Base-by-base conservation (phyloP, 2,329 filamentous ascomycete species). In the Cyclaneusma minus region DNA sequence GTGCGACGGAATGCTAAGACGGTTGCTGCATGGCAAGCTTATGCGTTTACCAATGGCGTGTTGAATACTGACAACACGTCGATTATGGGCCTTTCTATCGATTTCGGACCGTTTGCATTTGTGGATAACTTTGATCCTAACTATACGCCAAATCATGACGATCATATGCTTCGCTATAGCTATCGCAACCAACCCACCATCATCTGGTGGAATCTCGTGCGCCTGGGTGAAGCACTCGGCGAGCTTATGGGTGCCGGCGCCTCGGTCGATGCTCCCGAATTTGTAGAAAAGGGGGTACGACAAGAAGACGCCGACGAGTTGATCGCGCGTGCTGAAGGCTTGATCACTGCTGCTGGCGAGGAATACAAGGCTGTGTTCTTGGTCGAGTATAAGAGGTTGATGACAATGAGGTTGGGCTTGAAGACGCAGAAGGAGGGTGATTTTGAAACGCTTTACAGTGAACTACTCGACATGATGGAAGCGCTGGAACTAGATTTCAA, bases 21-120 rank as follows among this genome's bases (percentile, higher is more conserved):
- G 0, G 85, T 95, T 2, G 89, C 89, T 7, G 68, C 77, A 38
- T 95, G 89, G 87, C 91, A 98, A 56, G 84, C 83, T 0, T 95
- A 95, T 44, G 89, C 83, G n/a, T 98, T 98, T 56, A 95, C 92
- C 65, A 98, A 98, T 43, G 89, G 89, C 23, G 89, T 98, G 4
- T 60, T 98, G 31, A 98, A 98, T 52, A 95, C 89, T 0, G 89
- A 98, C 48, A 98, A 98, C 49, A 98, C 89, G 0, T 93, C 84
- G 0, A 66, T 98, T 26, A 74, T 74, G 29, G 89, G 89, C 1
- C 56, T 98, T 0, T 87, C 78, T 5, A 77, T 98, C 35, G 89
- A 98, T 52, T 98, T 85, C 46, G 89, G 89, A 0, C 89, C 89
- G 0, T 98, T 98, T 43, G 89, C 89, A 4, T 98, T 98, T 51